Conservation (phyloP, 192 early-diverging fungal species). For the Paraglomus brasilianum region DNA sequence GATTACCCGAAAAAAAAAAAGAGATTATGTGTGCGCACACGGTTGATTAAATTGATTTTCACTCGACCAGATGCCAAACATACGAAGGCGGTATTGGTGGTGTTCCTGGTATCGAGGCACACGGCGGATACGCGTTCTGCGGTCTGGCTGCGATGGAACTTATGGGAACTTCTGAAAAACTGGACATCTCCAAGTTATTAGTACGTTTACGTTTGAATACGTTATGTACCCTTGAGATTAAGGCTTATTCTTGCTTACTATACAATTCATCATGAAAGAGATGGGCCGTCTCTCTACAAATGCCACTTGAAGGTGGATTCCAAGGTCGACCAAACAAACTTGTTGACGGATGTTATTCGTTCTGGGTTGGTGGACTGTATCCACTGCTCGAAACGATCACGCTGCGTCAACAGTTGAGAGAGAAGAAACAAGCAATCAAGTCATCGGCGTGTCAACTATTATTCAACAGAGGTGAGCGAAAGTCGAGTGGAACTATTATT, state of each 20-base stretch:
- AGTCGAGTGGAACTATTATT: too few relatives aligned
- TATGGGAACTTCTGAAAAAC: conserved; percentile 58
- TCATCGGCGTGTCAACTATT: neutral
- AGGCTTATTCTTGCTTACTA: neutral
- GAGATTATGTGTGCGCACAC: neutral
- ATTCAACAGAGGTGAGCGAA: conserved; percentile 22
- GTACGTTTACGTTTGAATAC: conserved; percentile 6
- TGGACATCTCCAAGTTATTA: conserved; percentile 66
- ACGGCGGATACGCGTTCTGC: conserved; percentile 96
- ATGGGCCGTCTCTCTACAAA: conserved; percentile 80
- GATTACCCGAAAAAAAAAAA: neutral
- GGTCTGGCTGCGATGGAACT: conserved; percentile 85
- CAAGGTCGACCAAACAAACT: conserved; percentile 96
- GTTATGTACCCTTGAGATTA: neutral
- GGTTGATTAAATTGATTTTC: neutral
- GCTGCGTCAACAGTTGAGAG: conserved; percentile 27
- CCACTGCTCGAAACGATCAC: conserved; percentile 62
- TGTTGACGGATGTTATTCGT: conserved; percentile 98
- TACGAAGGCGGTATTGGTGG: conserved; percentile 92
- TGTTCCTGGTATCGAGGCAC: conserved; percentile 83
- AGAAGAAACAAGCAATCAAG: neutral
- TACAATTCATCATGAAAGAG: conserved; percentile 33
- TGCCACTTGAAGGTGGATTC: conserved; percentile 93
- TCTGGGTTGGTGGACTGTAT: conserved; percentile 87
- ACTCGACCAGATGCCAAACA: conserved; percentile 67